Base-by-base conservation (phyloP, 163 green algal species). In the Scenedesmus sp. region DNA sequence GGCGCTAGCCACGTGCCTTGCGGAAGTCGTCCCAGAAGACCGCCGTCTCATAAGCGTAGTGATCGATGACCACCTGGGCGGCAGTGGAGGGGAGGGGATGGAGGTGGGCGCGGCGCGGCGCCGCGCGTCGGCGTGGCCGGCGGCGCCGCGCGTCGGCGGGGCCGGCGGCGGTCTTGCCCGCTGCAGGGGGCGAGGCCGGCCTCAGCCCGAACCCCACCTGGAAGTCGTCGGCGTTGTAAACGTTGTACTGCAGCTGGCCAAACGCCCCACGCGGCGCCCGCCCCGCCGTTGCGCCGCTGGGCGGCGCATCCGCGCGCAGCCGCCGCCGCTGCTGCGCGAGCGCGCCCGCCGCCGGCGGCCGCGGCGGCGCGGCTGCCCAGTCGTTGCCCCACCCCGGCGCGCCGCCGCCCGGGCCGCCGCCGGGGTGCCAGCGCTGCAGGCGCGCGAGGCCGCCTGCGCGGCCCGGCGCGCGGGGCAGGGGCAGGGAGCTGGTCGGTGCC, bases 181-280 rank as follows among this genome's bases (percentile, higher is more conserved):
- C 51, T 29, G 51, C 51, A 29, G 51, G n/a, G n/a, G 10, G 26
- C 9, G 15, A 42, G 56, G 28, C 39, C 28, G 10, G 26, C 45
- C 14, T 54, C 15, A 54, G 45, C 56, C 36, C 56, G 36, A 14
- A 66, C 33, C 66, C 69, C 57, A 71, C 53, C 6, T 71, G 15
- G 17, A 72, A 80, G 47, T 80, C 71, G 24, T 62, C 44, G 2
- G 62, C 28, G n/a, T 54, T 80, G 60, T 80, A 80, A 28, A 71
- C 71, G 20, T 80, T 51, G 34, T 80, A 80, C 71, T 80, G 71
- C 58, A 80, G 45, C 45, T 80, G 39, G 14, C 29, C 58, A 51
- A 80, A 80, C 14, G 71, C 58, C 31, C 57, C 39, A 54, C 1
- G 53, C 22, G 6, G 5, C 9, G 9, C 6, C 5, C 24, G 53